Evolutionary conservation across 2,329 filamentous ascomycete genomes (phyloP), one percentile per base, ranked within the genome.

Genomic region (Seiridium unicorne): DNA sequence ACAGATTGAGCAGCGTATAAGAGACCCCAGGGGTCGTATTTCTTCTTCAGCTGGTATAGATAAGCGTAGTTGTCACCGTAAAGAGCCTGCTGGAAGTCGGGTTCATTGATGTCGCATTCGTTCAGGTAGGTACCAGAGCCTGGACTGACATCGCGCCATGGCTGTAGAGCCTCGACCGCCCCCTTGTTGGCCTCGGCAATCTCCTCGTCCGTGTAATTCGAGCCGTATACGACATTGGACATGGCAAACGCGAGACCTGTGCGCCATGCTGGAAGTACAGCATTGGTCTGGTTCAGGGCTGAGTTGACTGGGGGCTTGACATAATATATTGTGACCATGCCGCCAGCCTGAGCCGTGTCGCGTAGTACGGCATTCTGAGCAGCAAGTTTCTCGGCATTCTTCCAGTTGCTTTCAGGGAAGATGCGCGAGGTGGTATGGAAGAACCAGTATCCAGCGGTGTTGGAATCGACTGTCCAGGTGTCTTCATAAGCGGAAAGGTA

Each of bases 11-110:
- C 5, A n/a, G 54, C 54, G 32, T 57, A 57, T 8, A 57, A 57
- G 5, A 57, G 9, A 32, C 54, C 42, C 38, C 38, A 57, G 26
- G 74, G 66, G 66, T 79, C 80, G 63, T 75, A 79, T 48, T 67
- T 72, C 31, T 72, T 61, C 71, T 82, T 81, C 35, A 81, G 68
- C 0, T 13, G 40, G n/a, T 68, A n/a, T 53, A 77, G 61, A 3
- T 60, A 57, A 1, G 55, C 47, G 57, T 77, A 76, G 53, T 74
- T 75, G 1, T 47, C 61, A 5, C 75, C 75, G 61, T 67, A 77
- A 60, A 74, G 76, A 2, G 57, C 60, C 8, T 69, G 55, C 63
- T 72, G 63, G 60, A 65, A 76, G 44, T 71, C 60, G 1, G 66
- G 65, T 34, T 74, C 63, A n/a, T 65, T 63, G n/a, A 73, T 74